These are phyloP conservation scores for Cicer arietinum DNA, from an alignment of 306 rosid species.

Conservation along the genomic window DNA sequence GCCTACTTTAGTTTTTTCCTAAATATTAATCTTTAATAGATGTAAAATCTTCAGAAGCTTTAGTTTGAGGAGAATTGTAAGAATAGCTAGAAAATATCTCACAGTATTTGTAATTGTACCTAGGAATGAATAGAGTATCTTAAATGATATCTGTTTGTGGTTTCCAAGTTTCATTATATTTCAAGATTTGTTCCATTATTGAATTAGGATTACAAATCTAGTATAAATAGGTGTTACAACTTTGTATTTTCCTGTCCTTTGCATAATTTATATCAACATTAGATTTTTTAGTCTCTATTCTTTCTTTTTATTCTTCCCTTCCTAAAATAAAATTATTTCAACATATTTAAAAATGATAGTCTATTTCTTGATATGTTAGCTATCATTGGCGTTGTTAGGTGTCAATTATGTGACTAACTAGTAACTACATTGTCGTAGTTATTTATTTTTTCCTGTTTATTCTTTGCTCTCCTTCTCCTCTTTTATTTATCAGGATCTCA, in stretches of 20 bases:
- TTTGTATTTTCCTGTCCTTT: background rate
- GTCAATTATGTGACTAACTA: constrained; percentile 23
- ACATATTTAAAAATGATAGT: background rate
- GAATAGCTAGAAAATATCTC: background rate
- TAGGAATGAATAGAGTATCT: constrained; percentile 4
- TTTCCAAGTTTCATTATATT: constrained; percentile 11
- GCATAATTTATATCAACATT: constrained; percentile 10
- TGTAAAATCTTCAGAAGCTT: constrained; percentile 16
- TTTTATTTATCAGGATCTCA: constrained; percentile 69
- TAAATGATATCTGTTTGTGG: background rate
- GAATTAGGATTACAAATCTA: constrained; percentile 5
- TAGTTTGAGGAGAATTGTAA: background rate
- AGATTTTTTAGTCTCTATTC: background rate
- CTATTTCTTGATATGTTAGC: constrained; percentile 4
- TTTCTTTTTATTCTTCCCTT: constrained; percentile 13
- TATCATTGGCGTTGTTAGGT: background rate
- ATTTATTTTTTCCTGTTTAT: constrained; percentile 32
- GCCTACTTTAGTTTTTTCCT: background rate
- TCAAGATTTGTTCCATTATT: constrained; percentile 13
- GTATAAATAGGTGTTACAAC: background rate
- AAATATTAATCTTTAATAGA: background rate
- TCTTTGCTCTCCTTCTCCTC: background rate
- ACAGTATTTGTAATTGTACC: background rate
- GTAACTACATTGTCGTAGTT: constrained; percentile 15
- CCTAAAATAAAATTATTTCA: constrained; percentile 1